Evolutionary conservation across 139 green algal genomes (phyloP), one percentile per base, ranked within the genome.

Genomic region (Desmodesmus armatus): DNA sequence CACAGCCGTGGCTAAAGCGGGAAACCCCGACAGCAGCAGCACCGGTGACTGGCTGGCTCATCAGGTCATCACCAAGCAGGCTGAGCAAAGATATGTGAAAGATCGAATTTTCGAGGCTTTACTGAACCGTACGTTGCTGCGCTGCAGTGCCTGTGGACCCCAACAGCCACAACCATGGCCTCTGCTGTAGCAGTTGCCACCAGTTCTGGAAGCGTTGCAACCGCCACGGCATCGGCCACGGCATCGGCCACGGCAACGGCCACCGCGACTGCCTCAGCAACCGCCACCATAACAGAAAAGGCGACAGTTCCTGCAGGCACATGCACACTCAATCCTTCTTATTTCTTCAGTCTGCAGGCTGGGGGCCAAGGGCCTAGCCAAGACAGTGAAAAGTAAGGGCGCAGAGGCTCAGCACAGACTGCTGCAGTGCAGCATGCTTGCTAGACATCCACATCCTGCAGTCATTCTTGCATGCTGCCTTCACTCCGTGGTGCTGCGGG

Each of bases 331-430:
- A 84, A 84, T 43, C 60, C 77, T 2, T 84, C 77, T 5, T 84
- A 74, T 19, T 67, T 84, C 77, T 84, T 84, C 60, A 73, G 53
- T 35, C n/a, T 84, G 13, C 58, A 58, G 15, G 29, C 63, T n/a
- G n/a, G n/a, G n/a, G n/a, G n/a, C n/a, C n/a, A n/a, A 37, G 25
- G 41, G 1, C 71, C 71, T 2, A 37, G 40, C n/a, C 37, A 37
- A 25, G 71, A 60, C 27, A 60, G 41, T n/a, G 71, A 79, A 37
- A 79, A 25, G 71, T 79, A 41, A 79, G 71, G n/a, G 35, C 23
- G 25, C 21, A n/a, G 6, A 60, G 35, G 41, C 11, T 25, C 41
- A n/a, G n/a, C n/a, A n/a, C n/a, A n/a, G n/a, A n/a, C n/a, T n/a
- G n/a, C n/a, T n/a, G n/a, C n/a, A n/a, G n/a, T n/a, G n/a, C n/a